Percentiles rank a stretch among this genome's conserved stretches.
These are phyloP conservation scores for Phytophthora citricola DNA, from an alignment of 352 stramenopile genomes.

Conservation along the genomic window DNA sequence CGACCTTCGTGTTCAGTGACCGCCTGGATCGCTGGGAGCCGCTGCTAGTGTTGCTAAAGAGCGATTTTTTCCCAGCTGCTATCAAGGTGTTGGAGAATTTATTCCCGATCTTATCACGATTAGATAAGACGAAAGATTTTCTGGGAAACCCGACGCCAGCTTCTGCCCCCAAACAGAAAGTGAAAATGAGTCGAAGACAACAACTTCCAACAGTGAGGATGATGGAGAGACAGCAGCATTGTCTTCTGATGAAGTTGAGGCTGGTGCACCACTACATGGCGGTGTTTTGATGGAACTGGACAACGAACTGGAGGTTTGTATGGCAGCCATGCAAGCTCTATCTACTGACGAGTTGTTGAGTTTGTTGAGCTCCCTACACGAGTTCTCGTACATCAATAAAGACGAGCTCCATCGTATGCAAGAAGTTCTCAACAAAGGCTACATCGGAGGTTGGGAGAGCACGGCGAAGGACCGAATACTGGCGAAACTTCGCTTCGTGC, in stretches of 20 bases:
- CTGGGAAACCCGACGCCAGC: neutral
- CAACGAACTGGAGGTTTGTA: constrained; percentile 69
- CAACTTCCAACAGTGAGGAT: constrained; percentile 27
- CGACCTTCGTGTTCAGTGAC: constrained; percentile 76
- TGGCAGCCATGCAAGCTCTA: constrained; percentile 75
- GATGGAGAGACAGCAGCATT: constrained; percentile 2
- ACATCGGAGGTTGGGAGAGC: constrained; percentile 80
- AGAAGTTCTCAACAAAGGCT: constrained; percentile 81
- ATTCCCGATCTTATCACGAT: constrained; percentile 66
- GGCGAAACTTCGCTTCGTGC: constrained; percentile 75
- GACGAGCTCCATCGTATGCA: constrained; percentile 77
- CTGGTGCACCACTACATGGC: constrained; percentile 8
- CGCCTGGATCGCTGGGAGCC: constrained; percentile 86
- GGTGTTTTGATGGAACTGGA: constrained; percentile 39
- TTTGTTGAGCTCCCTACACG: constrained; percentile 58
- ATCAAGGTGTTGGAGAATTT: constrained; percentile 82
- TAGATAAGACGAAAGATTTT: constrained; percentile 49
- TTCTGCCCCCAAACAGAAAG: constrained; percentile 14
- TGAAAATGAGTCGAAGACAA: constrained; percentile 27
- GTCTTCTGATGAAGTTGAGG: constrained; percentile 13
- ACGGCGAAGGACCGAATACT: constrained; percentile 73
- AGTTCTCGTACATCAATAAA: constrained; percentile 80
- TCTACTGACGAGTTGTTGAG: constrained; percentile 72
- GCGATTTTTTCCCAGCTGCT: constrained; percentile 58
- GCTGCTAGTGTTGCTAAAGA: constrained; percentile 76